A percentile compares a stretch with the other conserved stretches of the same genome.
phyloP scores from a whole-genome alignment of 352 stramenopile genomes.

The Pythium periplocum region DNA sequence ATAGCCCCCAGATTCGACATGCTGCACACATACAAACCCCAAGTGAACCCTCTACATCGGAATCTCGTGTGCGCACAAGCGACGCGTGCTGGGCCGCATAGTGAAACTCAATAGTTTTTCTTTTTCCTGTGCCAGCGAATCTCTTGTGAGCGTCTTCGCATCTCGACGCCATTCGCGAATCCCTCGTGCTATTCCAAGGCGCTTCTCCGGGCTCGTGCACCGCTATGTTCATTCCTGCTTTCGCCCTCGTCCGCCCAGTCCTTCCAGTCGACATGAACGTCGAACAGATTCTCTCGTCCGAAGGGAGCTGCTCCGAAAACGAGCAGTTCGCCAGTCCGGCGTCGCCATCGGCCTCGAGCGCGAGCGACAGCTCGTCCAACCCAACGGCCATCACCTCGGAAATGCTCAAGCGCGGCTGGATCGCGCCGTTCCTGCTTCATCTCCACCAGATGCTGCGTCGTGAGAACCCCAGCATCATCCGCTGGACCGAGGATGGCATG shows the following conservation, averaged over 20 bases:
- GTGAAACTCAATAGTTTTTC: slow-evolving; percentile 33
- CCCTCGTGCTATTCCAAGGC: neutral
- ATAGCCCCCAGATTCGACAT: slow-evolving; percentile 12
- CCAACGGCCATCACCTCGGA: slow-evolving; percentile 21
- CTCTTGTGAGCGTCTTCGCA: neutral
- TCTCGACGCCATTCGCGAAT: neutral
- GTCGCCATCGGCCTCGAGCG: slow-evolving; percentile 22
- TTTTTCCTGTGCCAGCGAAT: slow-evolving; percentile 28
- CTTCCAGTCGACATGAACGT: slow-evolving; percentile 18
- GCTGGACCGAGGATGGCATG: slow-evolving; percentile 70
- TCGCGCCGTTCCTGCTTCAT: slow-evolving; percentile 82
- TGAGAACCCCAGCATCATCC: slow-evolving; percentile 75
- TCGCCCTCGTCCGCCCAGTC: slow-evolving; percentile 2
- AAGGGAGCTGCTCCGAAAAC: slow-evolving; percentile 1
- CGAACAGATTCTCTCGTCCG: slow-evolving; percentile 17
- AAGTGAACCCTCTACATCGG: neutral
- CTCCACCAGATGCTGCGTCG: slow-evolving; percentile 81
- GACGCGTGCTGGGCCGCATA: slow-evolving; percentile 10
- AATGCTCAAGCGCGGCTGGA: slow-evolving; percentile 61
- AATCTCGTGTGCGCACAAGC: slow-evolving; percentile 11
- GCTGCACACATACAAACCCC: slow-evolving; percentile 2
- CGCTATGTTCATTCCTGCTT: slow-evolving; percentile 16
- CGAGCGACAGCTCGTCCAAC: slow-evolving; percentile 26
- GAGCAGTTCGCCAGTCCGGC: slow-evolving; percentile 1
- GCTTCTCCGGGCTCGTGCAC: neutral